phyloP scores from a whole-genome alignment of 192 early-diverging fungal genomes.

The Coemansia biformis region DNA sequence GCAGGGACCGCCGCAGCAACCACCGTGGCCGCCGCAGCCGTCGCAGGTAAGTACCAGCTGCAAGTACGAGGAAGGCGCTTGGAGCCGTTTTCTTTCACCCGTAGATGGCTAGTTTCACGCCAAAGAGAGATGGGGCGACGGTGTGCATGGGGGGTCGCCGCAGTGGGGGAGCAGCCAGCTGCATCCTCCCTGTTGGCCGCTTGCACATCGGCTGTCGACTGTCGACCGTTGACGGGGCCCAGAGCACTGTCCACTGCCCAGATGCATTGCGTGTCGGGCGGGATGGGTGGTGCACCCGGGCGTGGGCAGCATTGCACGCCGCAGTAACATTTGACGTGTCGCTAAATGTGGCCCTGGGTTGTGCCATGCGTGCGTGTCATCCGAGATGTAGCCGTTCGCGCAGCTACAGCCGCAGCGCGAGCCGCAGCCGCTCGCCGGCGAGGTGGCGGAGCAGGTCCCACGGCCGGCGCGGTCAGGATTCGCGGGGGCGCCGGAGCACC shows the following conservation, averaged over 20 bases:
- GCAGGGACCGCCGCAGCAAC: constrained; percentile 3
- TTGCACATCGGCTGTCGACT: no score
- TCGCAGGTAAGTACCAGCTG: constrained; percentile 28
- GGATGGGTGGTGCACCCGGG: no score
- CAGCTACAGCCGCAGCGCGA: constrained; percentile 20
- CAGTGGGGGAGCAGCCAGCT: no score
- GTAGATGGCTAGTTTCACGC: no score
- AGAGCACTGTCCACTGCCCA: no score
- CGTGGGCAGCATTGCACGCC: background rate
- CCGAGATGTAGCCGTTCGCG: constrained; percentile 18
- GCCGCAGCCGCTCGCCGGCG: constrained; percentile 27
- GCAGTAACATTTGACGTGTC: constrained; percentile 1
- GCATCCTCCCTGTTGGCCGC: no score
- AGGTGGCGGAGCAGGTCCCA: constrained; percentile 12
- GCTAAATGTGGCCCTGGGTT: background rate
- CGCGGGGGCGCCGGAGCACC: constrained; percentile 11
- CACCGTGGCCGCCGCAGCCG: constrained; percentile 24
- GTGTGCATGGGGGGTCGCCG: no score
- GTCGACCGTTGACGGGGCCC: no score
- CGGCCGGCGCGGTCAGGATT: constrained; percentile 10
- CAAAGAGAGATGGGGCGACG: no score
- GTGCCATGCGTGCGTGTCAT: background rate
- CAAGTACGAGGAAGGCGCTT: no score
- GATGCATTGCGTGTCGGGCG: no score
- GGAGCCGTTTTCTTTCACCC: no score